A percentile compares a stretch with the other conserved stretches of the same genome.
Evolutionary conservation across 148 eudicot species (phyloP).

Genomic region (Silene conica): DNA sequence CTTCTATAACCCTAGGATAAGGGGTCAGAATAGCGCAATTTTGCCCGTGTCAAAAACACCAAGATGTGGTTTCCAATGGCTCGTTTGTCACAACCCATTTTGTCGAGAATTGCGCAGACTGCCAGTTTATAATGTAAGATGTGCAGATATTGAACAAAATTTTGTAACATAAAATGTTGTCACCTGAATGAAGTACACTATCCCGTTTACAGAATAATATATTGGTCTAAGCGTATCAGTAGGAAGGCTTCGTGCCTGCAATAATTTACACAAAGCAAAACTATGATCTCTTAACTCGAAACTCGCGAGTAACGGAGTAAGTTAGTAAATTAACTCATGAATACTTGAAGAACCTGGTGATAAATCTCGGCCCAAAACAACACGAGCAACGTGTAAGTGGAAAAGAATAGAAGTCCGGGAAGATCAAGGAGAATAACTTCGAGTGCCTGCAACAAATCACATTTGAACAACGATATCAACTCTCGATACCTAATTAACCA

Average conservation of each 20-base stretch:
- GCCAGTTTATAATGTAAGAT: neutral
- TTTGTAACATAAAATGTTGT: neutral
- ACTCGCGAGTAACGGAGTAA: neutral
- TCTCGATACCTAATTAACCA: neutral
- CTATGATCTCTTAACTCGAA: neutral
- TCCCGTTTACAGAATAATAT: conserved; percentile 45
- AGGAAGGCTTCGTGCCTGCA: conserved; percentile 57
- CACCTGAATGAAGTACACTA: conserved; percentile 52
- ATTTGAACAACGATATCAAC: neutral
- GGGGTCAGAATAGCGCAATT: too few species aligned
- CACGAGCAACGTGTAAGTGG: conserved; percentile 66
- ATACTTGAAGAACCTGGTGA: conserved; percentile 46
- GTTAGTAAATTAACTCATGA: neutral
- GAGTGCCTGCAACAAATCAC: conserved; percentile 33
- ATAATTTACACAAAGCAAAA: neutral
- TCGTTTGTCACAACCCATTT: neutral
- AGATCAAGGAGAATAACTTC: conserved; percentile 59
- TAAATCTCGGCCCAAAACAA: conserved; percentile 88
- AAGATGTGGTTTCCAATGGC: neutral
- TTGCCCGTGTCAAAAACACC: too few species aligned
- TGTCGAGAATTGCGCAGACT: neutral
- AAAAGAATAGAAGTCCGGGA: conserved; percentile 74
- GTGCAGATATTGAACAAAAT: neutral
- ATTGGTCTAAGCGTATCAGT: conserved; percentile 45
- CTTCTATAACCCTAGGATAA: too few species aligned